phyloP scores from a whole-genome alignment of 2,329 filamentous ascomycete genomes.

The Verticillium zaregamsianum region DNA sequence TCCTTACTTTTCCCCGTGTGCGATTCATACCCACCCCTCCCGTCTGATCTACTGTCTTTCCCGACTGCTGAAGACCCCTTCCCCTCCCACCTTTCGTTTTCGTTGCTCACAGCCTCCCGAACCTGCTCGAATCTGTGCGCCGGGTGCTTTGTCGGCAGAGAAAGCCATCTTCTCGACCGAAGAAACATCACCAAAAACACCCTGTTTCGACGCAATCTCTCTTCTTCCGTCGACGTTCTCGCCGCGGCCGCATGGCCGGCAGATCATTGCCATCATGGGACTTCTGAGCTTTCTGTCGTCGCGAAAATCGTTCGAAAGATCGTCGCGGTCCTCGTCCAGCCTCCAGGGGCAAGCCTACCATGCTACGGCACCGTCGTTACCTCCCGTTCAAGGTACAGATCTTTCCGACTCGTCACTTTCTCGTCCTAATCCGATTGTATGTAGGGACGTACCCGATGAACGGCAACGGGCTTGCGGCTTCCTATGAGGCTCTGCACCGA shows the following conservation, averaged over 20 bases:
- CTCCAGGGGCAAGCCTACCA: constrained; percentile 33
- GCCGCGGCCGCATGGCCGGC: constrained; percentile 6
- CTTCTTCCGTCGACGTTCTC: background rate
- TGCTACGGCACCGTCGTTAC: constrained; percentile 26
- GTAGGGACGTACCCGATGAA: constrained; percentile 34
- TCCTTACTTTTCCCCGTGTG: background rate
- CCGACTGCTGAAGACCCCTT: background rate
- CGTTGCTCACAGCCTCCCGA: background rate
- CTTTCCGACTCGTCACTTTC: background rate
- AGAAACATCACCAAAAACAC: background rate
- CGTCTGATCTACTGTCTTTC: background rate
- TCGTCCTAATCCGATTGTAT: background rate
- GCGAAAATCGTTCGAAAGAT: constrained; percentile 17
- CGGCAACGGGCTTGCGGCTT: constrained; percentile 32
- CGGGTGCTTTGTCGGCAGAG: background rate
- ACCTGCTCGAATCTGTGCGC: background rate
- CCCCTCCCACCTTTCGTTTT: background rate
- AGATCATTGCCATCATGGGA: constrained; percentile 23
- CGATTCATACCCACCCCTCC: background rate
- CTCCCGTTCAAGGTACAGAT: constrained; percentile 30
- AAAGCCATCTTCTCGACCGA: background rate
- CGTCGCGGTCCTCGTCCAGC: constrained; percentile 7
- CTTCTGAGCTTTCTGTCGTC: constrained; percentile 28
- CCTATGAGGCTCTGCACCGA: constrained; percentile 30
- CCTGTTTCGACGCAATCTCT: constrained; percentile 1